Percentiles rank a stretch among this genome's conserved stretches.
Evolutionary conservation across 2,329 filamentous ascomycete species (phyloP).

Genomic region (Cladosporium sp.): DNA sequence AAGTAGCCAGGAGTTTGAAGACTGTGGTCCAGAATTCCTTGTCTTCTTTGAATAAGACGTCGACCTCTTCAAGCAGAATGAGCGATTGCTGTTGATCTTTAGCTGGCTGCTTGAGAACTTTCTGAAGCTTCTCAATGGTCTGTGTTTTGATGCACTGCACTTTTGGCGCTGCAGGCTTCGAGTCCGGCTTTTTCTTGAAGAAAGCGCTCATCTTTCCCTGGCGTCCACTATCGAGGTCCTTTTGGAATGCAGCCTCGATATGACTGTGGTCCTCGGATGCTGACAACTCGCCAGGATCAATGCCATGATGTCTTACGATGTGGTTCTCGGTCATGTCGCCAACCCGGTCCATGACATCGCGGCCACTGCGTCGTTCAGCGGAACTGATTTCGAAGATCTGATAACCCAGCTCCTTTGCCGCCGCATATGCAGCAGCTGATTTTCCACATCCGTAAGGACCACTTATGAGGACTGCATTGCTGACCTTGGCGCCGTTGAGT

Average conservation of each 20-base stretch:
- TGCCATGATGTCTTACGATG: conserved; percentile 64
- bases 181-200: conserved; percentile 61
- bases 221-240: conserved; percentile 66
- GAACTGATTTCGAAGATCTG: conserved; percentile 95
- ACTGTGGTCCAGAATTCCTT: conserved; percentile 92
- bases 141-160: conserved; percentile 30
- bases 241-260: conserved; percentile 51
- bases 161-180: conserved; percentile 32
- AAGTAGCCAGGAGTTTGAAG: conserved; percentile 73
- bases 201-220: conserved; percentile 81
- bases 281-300: conserved; percentile 30
- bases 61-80: conserved; percentile 91
- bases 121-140: conserved; percentile 30
- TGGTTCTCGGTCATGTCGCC: conserved; percentile 98
- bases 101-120: conserved; percentile 40
- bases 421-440: conserved; percentile 87
- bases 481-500: conserved; percentile 46
- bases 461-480: conserved; percentile 83
- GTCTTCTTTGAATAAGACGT: conserved; percentile 92
- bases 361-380: conserved; percentile 78
- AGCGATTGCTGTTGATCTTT: conserved; percentile 82
- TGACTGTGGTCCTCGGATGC: conserved; percentile 42
- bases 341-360: conserved; percentile 86
- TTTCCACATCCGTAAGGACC: conserved; percentile 91
- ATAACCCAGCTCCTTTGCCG: conserved; percentile 87